phyloP scores from a whole-genome alignment of 768 basidiomycete genomes.

The Leucocoprinus sp. region DNA sequence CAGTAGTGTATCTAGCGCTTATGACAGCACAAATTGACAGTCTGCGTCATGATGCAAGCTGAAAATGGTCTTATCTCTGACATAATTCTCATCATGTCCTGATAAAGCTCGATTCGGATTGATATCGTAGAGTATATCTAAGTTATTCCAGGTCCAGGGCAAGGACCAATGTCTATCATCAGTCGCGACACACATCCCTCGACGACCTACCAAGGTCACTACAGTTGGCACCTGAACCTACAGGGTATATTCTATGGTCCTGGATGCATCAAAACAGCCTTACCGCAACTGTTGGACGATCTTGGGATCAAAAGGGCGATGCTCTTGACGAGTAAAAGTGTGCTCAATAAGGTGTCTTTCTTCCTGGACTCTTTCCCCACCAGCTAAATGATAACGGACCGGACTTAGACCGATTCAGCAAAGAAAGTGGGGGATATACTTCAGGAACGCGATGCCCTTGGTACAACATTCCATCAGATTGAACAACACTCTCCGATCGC shows the following conservation, averaged over 20 bases:
- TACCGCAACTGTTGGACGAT: constrained; percentile 50
- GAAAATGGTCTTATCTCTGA: too few species aligned
- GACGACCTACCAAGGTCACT: constrained; percentile 41
- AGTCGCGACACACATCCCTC: constrained; percentile 15
- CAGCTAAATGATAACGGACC: background rate
- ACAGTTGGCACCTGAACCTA: constrained; percentile 60
- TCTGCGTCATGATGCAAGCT: too few species aligned
- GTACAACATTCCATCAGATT: constrained; percentile 63
- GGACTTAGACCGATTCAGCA: constrained; percentile 51
- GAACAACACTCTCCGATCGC: constrained; percentile 66
- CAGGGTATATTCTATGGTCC: constrained; percentile 69
- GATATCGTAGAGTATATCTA: background rate
- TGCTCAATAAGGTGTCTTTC: constrained; percentile 4
- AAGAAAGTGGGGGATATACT: constrained; percentile 47
- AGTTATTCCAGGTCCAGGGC: background rate
- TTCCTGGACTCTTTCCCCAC: background rate
- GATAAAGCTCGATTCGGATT: too few species aligned
- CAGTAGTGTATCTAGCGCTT: too few species aligned
- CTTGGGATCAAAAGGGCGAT: constrained; percentile 57
- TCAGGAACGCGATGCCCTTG: constrained; percentile 49
- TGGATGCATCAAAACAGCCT: constrained; percentile 50
- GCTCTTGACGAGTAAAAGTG: constrained; percentile 54
- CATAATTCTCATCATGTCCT: too few species aligned
- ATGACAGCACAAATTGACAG: too few species aligned
- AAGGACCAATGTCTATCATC: constrained; percentile 21